A percentile compares a stretch with the other conserved stretches of the same genome.
Evolutionary conservation across 2,329 filamentous ascomycete species (phyloP).

Genomic region (Paecilomyces sp.): DNA sequence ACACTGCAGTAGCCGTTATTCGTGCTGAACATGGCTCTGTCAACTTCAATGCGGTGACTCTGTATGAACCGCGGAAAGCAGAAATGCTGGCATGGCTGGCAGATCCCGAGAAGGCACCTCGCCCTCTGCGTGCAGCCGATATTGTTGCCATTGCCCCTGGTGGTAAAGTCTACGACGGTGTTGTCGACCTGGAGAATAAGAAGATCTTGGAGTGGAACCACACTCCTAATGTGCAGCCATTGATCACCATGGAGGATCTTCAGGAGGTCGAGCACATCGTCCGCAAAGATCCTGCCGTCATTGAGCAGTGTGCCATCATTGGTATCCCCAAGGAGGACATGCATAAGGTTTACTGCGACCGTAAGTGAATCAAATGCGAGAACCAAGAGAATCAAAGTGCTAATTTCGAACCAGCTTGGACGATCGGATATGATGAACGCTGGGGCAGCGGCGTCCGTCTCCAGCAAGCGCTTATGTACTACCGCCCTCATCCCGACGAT

Average conservation of each 20-base stretch:
- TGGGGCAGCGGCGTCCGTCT: constrained; percentile 72
- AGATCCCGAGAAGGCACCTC: constrained; percentile 51
- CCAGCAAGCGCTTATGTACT: constrained; percentile 95
- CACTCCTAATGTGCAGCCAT: constrained; percentile 70
- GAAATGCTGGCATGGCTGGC: constrained; percentile 76
- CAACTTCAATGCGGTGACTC: constrained; percentile 78
- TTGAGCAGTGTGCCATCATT: constrained; percentile 79
- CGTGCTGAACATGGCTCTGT: constrained; percentile 63
- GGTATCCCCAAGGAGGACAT: constrained; percentile 78
- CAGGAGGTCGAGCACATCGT: constrained; percentile 69
- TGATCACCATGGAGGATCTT: constrained; percentile 90
- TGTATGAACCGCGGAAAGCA: constrained; percentile 78
- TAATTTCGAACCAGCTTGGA: constrained; percentile 57
- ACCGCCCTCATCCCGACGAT: constrained; percentile 75
- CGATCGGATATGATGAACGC: constrained; percentile 87
- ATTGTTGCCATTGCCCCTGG: constrained; percentile 73
- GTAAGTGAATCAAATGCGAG: constrained; percentile 34
- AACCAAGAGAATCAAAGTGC: neutral
- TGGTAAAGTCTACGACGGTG: constrained; percentile 74
- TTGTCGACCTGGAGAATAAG: constrained; percentile 63
- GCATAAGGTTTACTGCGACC: constrained; percentile 94
- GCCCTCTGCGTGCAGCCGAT: constrained; percentile 69
- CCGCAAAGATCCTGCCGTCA: constrained; percentile 74
- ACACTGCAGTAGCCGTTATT: constrained; percentile 60
- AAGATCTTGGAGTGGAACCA: constrained; percentile 69